phyloP scores from a whole-genome alignment of 106 monocot genomes.

The Dendrobium nobile region DNA sequence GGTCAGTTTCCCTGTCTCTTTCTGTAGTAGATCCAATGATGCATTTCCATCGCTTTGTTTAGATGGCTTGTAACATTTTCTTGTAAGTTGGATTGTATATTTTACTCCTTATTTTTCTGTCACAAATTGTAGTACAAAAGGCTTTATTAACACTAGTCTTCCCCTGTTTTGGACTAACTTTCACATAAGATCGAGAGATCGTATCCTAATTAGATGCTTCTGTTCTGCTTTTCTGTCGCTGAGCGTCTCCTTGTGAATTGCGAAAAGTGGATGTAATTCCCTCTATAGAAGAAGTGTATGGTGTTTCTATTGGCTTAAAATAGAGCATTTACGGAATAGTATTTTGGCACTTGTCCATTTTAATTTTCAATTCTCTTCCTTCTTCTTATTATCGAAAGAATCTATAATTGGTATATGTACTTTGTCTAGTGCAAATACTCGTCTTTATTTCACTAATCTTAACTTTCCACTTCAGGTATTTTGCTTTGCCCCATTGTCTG shows the following conservation, averaged over 20 bases:
- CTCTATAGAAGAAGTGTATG: neutral
- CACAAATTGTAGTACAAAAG: neutral
- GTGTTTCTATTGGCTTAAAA: neutral
- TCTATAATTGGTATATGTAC: neutral
- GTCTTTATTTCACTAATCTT: neutral
- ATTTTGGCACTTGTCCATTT: neutral
- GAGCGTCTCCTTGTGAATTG: neutral
- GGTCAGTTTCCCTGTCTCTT: neutral
- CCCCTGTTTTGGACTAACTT: neutral
- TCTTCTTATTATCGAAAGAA: neutral
- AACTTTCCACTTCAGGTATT: conserved; percentile 38
- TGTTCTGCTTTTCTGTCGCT: neutral
- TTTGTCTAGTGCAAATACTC: neutral
- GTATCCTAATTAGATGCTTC: neutral
- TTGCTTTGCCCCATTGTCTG: conserved; percentile 64
- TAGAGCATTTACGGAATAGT: neutral
- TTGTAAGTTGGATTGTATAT: neutral
- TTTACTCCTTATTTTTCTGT: neutral
- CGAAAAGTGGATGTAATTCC: neutral
- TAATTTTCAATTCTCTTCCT: neutral
- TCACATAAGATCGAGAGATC: neutral
- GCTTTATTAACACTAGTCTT: neutral
- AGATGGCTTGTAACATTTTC: neutral
- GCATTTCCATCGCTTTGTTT: neutral
- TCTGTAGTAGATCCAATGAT: neutral